Conservation (phyloP, 345 rosid species). For the Brassica carinata region DNA sequence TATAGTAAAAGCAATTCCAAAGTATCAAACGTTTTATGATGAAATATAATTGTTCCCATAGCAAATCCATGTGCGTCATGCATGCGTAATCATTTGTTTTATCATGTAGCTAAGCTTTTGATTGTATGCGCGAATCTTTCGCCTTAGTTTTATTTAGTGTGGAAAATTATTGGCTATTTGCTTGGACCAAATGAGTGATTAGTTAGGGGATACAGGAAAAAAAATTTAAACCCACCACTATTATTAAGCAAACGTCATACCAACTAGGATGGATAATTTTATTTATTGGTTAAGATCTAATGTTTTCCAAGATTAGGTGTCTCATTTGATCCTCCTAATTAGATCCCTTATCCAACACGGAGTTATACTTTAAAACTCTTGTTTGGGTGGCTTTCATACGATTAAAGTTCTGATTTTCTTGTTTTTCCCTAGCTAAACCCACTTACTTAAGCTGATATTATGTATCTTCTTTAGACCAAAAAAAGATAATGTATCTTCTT, state of each 20-base stretch:
- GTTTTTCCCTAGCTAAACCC: background rate
- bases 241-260: slow-evolving; percentile 16
- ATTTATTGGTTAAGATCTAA: background rate
- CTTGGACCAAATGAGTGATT: slow-evolving; percentile 33
- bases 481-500: too few relatives aligned
- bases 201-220: slow-evolving; percentile 32
- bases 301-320: slow-evolving; percentile 29
- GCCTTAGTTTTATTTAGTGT: background rate
- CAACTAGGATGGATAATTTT: slow-evolving; percentile 27
- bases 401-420: background rate
- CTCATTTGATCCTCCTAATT: background rate
- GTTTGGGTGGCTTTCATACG: background rate
- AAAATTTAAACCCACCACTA: background rate
- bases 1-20: too few relatives aligned
- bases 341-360: slow-evolving; percentile 4
- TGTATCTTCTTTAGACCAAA: too few relatives aligned
- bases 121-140: background rate
- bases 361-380: background rate
- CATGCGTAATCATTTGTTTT: slow-evolving; percentile 20
- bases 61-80: slow-evolving; percentile 26
- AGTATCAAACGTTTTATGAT: too few relatives aligned
- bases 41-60: too few relatives aligned
- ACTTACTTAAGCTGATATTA: too few relatives aligned
- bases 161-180: slow-evolving; percentile 1
- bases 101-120: background rate